Evolutionary conservation across 495 filamentous ascomycete species (phyloP), one percentile per base, ranked within the genome.

Genomic region (Xylaria palmicola): DNA sequence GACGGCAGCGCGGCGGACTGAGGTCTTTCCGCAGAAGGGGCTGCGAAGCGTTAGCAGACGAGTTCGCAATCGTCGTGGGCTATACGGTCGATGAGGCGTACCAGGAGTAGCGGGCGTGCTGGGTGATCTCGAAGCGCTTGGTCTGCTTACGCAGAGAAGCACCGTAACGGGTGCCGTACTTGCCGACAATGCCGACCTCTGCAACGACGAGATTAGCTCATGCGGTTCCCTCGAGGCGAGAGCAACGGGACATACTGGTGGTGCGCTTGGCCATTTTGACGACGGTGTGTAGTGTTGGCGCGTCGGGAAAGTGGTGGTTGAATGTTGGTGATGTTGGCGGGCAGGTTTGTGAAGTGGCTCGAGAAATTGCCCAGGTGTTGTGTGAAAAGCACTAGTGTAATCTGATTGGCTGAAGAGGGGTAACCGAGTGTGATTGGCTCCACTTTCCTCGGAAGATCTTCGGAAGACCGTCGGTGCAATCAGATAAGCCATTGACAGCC

Each of bases 71-170:
- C 43, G 6, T 32, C 8, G 19, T 30, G 30, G 52, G 26, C 2
- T 9, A 15, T 29, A 4, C 27, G 1, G 32, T 61, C 53, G 37
- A 17, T 27, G 37, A 85, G 90, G 91, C 64, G 89, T 93, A 85
- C 59, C 88, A 91, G 59, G 82, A 86, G 85, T 97, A 97, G 76
- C 87, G 85, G 78, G 92, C 91, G 85, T 97, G 93, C 79, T 98
- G 93, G 57, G 89, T 87, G 74, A 96, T 88, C 89, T 98, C 94
- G 90, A 97, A 96, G 88, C 97, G 97, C 90, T 98, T 98, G 75
- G 98, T 91, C 79, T 97, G 94, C 85, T 98, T 98, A 83, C 94
- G 91, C 80, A 98, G 90, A 73, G 94, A 98, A 77, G 94, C 94
- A 89, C 94, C 94, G 81, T 98, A 98, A 88, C 94, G 29, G 49